Evolutionary conservation across 169 alveolate species (phyloP).

Genomic region (Sarcocystis neurona): DNA sequence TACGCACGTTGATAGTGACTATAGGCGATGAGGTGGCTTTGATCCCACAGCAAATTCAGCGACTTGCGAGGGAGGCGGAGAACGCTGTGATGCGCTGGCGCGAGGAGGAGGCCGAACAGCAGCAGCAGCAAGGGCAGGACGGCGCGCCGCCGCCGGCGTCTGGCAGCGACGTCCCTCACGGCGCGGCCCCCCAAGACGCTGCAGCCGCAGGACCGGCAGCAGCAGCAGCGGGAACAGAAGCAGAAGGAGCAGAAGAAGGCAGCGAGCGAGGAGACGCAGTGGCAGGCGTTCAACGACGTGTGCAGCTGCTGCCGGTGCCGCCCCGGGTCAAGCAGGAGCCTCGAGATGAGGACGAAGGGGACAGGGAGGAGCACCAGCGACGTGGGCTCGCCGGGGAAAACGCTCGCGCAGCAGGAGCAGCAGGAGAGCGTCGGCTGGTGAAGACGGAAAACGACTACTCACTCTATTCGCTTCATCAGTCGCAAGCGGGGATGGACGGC

Average conservation of each 20-base stretch:
- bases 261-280: too few species aligned
- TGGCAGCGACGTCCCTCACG: too few species aligned
- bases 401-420: neutral
- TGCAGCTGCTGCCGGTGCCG: too few species aligned
- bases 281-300: too few species aligned
- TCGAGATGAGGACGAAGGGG: neutral
- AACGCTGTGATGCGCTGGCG: neutral
- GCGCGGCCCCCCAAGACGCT: too few species aligned
- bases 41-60: constrained; percentile 1
- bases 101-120: neutral
- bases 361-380: neutral
- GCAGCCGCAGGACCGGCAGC: too few species aligned
- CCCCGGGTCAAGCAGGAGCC: too few species aligned
- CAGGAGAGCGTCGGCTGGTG: neutral
- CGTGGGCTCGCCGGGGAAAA: neutral
- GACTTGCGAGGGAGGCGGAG: constrained; percentile 14
- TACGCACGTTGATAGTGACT: neutral
- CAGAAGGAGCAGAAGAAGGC: too few species aligned
- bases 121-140: neutral
- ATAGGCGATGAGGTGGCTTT: neutral
- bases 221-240: too few species aligned
- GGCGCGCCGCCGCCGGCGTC: neutral
- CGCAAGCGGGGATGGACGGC: too few species aligned
- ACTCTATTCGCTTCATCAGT: too few species aligned
- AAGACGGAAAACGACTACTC: neutral